Evolutionary conservation across 2,329 filamentous ascomycete genomes (phyloP).

Genomic region (Aschersonia sp.): DNA sequence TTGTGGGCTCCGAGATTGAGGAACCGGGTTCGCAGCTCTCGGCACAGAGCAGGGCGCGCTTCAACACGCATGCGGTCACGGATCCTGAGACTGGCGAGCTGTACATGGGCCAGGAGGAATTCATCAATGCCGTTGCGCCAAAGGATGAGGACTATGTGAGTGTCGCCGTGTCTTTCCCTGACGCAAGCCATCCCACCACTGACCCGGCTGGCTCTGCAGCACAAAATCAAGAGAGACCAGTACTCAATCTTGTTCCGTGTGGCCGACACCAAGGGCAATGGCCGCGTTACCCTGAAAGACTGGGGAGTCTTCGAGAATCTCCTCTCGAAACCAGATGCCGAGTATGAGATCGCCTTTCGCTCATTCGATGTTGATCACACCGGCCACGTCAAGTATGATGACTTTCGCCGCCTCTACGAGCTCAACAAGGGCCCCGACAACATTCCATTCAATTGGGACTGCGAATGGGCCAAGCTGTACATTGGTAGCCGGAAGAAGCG

Average conservation of each 20-base stretch:
- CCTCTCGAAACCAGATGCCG: conserved; percentile 83
- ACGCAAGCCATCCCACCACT: background rate
- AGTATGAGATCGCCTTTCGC: conserved; percentile 97
- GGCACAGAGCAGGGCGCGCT: conserved; percentile 59
- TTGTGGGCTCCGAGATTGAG: conserved; percentile 43
- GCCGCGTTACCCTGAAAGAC: conserved; percentile 66
- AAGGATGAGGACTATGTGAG: conserved; percentile 81
- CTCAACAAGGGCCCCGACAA: conserved; percentile 72
- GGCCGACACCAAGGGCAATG: conserved; percentile 63
- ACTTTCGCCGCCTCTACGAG: conserved; percentile 75
- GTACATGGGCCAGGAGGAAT: conserved; percentile 72
- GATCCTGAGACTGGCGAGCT: conserved; percentile 63
- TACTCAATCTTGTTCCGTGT: conserved; percentile 88
- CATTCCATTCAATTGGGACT: conserved; percentile 94
- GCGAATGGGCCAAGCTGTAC: conserved; percentile 91
- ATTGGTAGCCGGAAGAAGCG: conserved; percentile 76
- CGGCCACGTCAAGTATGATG: conserved; percentile 77
- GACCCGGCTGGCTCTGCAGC: conserved; percentile 34
- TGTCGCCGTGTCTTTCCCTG: conserved; percentile 9
- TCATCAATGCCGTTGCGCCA: conserved; percentile 81
- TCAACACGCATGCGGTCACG: conserved; percentile 60
- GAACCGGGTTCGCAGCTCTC: conserved; percentile 46
- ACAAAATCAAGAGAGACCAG: conserved; percentile 94
- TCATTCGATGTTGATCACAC: conserved; percentile 80
- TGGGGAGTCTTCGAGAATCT: conserved; percentile 93